phyloP scores from a whole-genome alignment of 768 basidiomycete genomes.

The Kwoniella shandongensis region DNA sequence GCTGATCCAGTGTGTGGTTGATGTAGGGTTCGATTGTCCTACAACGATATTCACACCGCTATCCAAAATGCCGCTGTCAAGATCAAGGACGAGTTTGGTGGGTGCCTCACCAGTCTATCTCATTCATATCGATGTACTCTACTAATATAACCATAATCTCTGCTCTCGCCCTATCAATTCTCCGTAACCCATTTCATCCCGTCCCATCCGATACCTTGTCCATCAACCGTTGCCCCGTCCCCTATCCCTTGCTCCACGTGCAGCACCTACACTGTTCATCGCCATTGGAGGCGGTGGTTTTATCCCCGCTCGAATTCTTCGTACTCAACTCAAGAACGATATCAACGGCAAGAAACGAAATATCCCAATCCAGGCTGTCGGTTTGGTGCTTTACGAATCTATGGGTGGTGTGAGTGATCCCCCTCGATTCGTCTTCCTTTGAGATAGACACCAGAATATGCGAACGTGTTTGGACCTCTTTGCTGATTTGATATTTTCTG shows the following conservation, averaged over 20 bases:
- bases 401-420: constrained; percentile 68
- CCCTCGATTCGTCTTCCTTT: background rate
- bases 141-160: background rate
- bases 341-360: constrained; percentile 60
- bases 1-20: background rate
- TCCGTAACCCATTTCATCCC: no score
- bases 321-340: constrained; percentile 53
- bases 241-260: background rate
- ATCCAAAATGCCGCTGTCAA: constrained; percentile 67
- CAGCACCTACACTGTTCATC: constrained; percentile 46
- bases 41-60: constrained; percentile 86
- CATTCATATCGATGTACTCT: background rate
- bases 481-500: no score
- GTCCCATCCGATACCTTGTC: no score
- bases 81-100: constrained; percentile 71
- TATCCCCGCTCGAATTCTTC: constrained; percentile 88
- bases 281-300: constrained; percentile 66
- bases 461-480: no score
- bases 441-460: no score
- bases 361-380: constrained; percentile 93
- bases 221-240: background rate
- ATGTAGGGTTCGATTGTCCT: constrained; percentile 62
- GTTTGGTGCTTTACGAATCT: constrained; percentile 90
- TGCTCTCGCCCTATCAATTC: background rate
- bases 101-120: constrained; percentile 9